Evolutionary conservation across 495 filamentous ascomycete species (phyloP).

Genomic region (Cercophora sp.): DNA sequence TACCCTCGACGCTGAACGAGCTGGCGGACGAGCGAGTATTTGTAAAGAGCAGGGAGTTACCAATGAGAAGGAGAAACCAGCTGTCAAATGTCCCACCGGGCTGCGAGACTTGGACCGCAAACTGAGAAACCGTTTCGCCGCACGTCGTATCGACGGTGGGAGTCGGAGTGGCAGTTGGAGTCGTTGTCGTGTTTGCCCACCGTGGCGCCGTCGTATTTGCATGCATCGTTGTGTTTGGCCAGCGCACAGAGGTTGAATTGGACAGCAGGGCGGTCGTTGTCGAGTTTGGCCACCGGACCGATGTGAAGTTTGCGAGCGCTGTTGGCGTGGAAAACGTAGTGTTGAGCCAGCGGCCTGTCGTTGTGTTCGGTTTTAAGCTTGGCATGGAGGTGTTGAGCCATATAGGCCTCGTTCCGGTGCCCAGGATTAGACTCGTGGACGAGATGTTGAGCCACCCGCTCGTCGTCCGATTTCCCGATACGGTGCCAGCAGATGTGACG

Average conservation of each 20-base stretch:
- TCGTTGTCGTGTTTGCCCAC: slow-evolving; percentile 25
- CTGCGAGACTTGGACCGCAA: slow-evolving; percentile 24
- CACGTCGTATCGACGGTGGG: slow-evolving; percentile 24
- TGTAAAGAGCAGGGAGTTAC: slow-evolving; percentile 23
- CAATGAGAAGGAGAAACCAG: slow-evolving; percentile 26
- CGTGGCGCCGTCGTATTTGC: slow-evolving; percentile 29
- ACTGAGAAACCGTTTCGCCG: slow-evolving; percentile 20
- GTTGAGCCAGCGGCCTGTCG: slow-evolving; percentile 20
- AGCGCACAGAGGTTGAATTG: slow-evolving; percentile 28
- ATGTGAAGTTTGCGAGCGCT: slow-evolving; percentile 18
- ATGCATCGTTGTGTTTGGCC: slow-evolving; percentile 12
- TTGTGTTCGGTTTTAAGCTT: slow-evolving; percentile 8
- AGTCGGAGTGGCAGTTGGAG: slow-evolving; percentile 36
- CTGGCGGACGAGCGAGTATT: slow-evolving; percentile 6
- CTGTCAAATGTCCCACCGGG: slow-evolving; percentile 25
- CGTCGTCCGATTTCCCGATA: too few species aligned
- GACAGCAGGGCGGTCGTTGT: slow-evolving; percentile 14
- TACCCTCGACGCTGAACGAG: slow-evolving; percentile 24
- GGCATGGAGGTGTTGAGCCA: slow-evolving; percentile 24
- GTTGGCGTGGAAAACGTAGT: slow-evolving; percentile 19
- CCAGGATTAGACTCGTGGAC: slow-evolving; percentile 25
- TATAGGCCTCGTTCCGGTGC: slow-evolving; percentile 11
- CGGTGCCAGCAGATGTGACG: too few species aligned
- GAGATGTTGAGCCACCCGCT: slow-evolving; percentile 19
- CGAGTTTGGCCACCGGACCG: slow-evolving; percentile 12